Conservation (phyloP, 441 rosid genomes). For the Metrosideros polymorpha region DNA sequence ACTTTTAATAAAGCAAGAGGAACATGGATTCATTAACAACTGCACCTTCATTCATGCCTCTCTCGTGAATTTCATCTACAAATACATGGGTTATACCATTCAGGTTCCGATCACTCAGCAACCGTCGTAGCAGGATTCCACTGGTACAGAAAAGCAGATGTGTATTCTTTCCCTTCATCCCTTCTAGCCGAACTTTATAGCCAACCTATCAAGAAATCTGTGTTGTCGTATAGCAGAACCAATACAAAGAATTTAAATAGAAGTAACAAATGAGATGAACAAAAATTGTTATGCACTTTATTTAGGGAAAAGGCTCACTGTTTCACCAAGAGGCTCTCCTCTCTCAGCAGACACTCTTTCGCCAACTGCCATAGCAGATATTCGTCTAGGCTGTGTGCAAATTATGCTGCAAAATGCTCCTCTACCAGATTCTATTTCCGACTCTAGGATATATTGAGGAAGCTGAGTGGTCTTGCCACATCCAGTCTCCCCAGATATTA, state of each 20-base stretch:
- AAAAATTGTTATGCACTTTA: neutral
- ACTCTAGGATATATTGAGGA: conserved; percentile 91
- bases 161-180: conserved; percentile 91
- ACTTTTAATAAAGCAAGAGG: conserved; percentile 4
- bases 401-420: conserved; percentile 96
- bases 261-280: neutral
- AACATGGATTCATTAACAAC: neutral
- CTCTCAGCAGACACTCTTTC: conserved; percentile 95
- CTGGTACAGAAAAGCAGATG: conserved; percentile 97
- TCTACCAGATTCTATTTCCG: conserved; percentile 96
- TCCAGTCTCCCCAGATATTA: conserved; percentile 98
- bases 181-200: conserved; percentile 97
- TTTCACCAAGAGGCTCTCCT: conserved; percentile 98
- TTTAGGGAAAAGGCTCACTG: conserved; percentile 46
- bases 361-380: conserved; percentile 97
- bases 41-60: conserved; percentile 99
- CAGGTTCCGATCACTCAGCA: conserved; percentile 85
- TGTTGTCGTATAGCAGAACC: conserved; percentile 42
- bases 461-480: conserved; percentile 99
- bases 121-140: conserved; percentile 88
- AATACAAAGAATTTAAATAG: conserved; percentile 19
- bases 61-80: conserved; percentile 98
- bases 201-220: conserved; percentile 83
- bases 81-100: conserved; percentile 92
- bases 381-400: conserved; percentile 97